A percentile compares a stretch with the other conserved stretches of the same genome.
phyloP scores from a whole-genome alignment of 2,329 filamentous ascomycete genomes.

The Talaromyces atroroseus region DNA sequence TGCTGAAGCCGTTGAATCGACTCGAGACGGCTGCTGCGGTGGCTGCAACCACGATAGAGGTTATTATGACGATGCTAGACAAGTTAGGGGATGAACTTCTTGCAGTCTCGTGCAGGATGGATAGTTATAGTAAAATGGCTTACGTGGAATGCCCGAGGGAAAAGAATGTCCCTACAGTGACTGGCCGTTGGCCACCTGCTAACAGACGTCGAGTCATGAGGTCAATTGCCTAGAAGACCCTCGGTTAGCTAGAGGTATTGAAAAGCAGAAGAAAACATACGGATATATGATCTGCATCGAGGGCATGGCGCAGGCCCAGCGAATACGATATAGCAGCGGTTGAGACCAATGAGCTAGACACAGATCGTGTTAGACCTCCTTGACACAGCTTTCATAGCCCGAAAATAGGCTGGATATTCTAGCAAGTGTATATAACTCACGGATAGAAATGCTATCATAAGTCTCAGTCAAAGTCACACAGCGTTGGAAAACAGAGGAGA shows the following conservation, averaged over 20 bases:
- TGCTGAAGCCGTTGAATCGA: conserved; percentile 73
- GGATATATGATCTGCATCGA: conserved; percentile 90
- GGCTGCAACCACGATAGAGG: conserved; percentile 85
- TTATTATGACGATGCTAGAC: conserved; percentile 70
- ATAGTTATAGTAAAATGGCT: conserved; percentile 14
- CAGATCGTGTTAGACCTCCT: conserved; percentile 9
- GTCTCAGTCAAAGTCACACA: neutral
- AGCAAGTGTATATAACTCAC: conserved; percentile 22
- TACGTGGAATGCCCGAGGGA: conserved; percentile 83
- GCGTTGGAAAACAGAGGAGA: neutral
- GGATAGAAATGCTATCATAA: conserved; percentile 30
- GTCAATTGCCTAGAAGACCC: conserved; percentile 64
- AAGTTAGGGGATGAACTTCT: neutral
- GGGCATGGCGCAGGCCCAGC: conserved; percentile 84
- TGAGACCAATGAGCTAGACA: conserved; percentile 58
- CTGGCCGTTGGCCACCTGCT: conserved; percentile 75
- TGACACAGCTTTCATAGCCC: neutral
- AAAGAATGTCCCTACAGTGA: conserved; percentile 92
- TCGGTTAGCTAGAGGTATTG: conserved; percentile 31
- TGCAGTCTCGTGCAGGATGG: neutral
- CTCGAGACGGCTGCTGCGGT: conserved; percentile 77
- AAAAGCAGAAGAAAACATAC: conserved; percentile 25
- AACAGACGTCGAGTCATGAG: conserved; percentile 88
- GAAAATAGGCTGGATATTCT: neutral
- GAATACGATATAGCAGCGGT: conserved; percentile 82